These are phyloP conservation scores for Bruguiera gymnorhiza DNA, from an alignment of 345 rosid genomes.

Conservation along the genomic window DNA sequence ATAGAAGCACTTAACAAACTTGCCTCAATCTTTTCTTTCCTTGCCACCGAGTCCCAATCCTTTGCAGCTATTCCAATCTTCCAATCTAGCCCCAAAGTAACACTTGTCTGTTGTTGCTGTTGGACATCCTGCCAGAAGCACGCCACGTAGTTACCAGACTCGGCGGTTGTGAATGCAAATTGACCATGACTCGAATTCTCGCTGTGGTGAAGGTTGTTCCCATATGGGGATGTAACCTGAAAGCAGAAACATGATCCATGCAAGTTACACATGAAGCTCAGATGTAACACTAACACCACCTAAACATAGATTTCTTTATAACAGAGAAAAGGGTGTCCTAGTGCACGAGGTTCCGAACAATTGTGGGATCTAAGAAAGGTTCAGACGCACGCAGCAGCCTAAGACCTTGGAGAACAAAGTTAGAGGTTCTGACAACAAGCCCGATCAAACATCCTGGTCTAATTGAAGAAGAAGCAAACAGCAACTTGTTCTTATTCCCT, in stretches of 20 bases:
- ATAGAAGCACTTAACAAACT: slow-evolving; percentile 16
- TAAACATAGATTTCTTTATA: not conserved
- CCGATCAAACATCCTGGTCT: no score
- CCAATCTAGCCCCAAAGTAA: slow-evolving; percentile 79
- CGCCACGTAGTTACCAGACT: slow-evolving; percentile 66
- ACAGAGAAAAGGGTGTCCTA: not conserved
- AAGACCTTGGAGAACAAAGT: no score
- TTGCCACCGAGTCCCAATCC: slow-evolving; percentile 97
- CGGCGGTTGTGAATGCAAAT: slow-evolving; percentile 71
- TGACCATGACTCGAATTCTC: slow-evolving; percentile 61
- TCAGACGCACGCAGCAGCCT: no score
- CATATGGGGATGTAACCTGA: slow-evolving; percentile 78
- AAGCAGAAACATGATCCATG: slow-evolving; percentile 8
- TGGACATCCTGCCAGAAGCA: slow-evolving; percentile 63
- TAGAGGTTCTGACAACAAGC: no score
- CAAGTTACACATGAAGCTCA: slow-evolving; percentile 1
- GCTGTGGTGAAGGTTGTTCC: slow-evolving; percentile 60
- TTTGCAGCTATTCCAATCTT: slow-evolving; percentile 82
- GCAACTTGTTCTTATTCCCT: no score
- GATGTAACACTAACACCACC: not conserved
- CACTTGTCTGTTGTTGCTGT: slow-evolving; percentile 30
- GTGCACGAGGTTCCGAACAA: no score
- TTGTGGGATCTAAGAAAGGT: no score
- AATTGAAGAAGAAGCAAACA: no score
- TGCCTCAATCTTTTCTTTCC: slow-evolving; percentile 87